phyloP scores from a whole-genome alignment of 306 rosid species.

The Hippophae rhamnoides region DNA sequence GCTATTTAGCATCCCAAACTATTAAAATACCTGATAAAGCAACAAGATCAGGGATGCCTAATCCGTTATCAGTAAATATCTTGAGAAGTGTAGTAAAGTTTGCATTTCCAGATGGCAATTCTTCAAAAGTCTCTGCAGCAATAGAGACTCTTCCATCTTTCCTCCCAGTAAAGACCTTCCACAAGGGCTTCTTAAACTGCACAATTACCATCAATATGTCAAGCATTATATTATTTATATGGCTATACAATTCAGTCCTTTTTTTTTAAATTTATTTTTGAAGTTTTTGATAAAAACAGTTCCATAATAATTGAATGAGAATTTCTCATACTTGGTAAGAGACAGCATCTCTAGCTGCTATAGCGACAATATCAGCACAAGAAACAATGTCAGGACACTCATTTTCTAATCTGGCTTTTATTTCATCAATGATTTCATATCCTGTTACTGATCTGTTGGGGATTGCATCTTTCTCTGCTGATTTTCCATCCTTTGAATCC shows the following conservation, averaged over 20 bases:
- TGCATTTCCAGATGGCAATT: slow-evolving; percentile 28
- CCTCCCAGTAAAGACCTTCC: slow-evolving; percentile 30
- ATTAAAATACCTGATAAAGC: slow-evolving; percentile 24
- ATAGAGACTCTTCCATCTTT: slow-evolving; percentile 34
- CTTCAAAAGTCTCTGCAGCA: slow-evolving; percentile 18
- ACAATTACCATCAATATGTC: background rate
- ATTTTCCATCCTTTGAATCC: slow-evolving; percentile 15
- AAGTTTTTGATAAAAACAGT: no score
- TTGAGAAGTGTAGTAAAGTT: slow-evolving; percentile 21
- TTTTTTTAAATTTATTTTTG: no score
- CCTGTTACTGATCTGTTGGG: slow-evolving; percentile 24
- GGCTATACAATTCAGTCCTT: no score
- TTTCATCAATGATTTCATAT: slow-evolving; percentile 27
- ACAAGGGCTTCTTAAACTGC: slow-evolving; percentile 18
- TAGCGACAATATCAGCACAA: slow-evolving; percentile 33
- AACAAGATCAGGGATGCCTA: slow-evolving; percentile 22
- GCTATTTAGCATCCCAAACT: no score
- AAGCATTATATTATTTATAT: background rate
- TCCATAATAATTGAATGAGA: no score
- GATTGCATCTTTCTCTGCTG: slow-evolving; percentile 20
- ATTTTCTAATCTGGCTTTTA: slow-evolving; percentile 23
- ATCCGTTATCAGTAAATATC: slow-evolving; percentile 18
- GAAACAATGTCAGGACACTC: slow-evolving; percentile 24
- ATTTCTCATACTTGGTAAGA: slow-evolving; percentile 19
- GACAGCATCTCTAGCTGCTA: slow-evolving; percentile 30